A percentile compares a stretch with the other conserved stretches of the same genome.
Conservation (phyloP, 140 eudicot genomes). For the Artemisia princeps region DNA sequence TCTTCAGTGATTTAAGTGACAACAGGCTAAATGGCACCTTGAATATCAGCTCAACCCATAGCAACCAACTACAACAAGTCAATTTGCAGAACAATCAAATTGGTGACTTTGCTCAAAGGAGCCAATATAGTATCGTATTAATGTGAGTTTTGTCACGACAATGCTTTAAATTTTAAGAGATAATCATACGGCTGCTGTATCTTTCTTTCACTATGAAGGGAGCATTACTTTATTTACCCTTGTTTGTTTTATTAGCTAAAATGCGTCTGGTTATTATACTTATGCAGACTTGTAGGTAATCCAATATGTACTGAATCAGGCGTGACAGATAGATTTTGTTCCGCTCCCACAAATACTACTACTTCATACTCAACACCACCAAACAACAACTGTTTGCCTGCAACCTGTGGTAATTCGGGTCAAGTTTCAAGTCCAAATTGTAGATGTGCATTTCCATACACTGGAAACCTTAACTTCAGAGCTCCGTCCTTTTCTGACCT, state of each 20-base stretch:
- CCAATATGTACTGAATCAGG: slow-evolving; percentile 45
- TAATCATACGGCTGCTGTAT: not conserved
- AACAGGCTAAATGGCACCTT: slow-evolving; percentile 60
- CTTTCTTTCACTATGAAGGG: not conserved
- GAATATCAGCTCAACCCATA: slow-evolving; percentile 38
- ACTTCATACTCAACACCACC: slow-evolving; percentile 43
- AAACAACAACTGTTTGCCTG: slow-evolving; percentile 43
- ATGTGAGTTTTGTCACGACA: slow-evolving; percentile 33
- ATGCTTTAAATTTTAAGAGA: not conserved
- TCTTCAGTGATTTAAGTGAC: slow-evolving; percentile 45
- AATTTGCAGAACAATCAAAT: slow-evolving; percentile 51
- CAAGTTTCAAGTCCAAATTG: slow-evolving; percentile 69
- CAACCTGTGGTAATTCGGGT: slow-evolving; percentile 33
- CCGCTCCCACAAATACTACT: slow-evolving; percentile 26
- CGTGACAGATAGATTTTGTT: slow-evolving; percentile 36
- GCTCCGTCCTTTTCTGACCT: slow-evolving; percentile 71
- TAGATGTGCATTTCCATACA: slow-evolving; percentile 69
- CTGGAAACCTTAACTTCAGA: slow-evolving; percentile 52
- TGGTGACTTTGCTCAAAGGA: slow-evolving; percentile 28
- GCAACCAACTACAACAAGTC: slow-evolving; percentile 52
- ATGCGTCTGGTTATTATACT: not conserved
- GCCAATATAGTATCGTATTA: slow-evolving; percentile 23
- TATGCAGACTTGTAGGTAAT: slow-evolving; percentile 63
- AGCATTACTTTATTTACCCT: not conserved
- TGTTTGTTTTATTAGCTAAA: not conserved